phyloP scores from a whole-genome alignment of 192 early-diverging fungal genomes.

The Physocladia obscura region DNA sequence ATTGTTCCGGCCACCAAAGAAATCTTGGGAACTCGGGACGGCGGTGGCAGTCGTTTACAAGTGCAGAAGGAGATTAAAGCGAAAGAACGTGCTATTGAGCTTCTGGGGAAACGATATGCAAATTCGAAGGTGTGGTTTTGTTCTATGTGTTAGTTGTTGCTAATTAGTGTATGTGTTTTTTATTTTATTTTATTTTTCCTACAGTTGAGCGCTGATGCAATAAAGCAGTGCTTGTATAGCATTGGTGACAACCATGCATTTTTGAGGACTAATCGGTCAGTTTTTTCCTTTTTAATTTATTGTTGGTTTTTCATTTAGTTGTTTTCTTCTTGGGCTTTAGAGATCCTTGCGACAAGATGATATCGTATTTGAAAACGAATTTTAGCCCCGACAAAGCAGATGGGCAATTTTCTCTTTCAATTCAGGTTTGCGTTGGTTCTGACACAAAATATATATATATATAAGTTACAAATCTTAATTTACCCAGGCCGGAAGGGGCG shows the following conservation, averaged over 20 bases:
- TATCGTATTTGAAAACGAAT: constrained; percentile 65
- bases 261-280: constrained; percentile 60
- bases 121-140: constrained; percentile 29
- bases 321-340: constrained; percentile 35
- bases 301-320: constrained; percentile 30
- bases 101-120: constrained; percentile 78
- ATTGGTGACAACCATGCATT: constrained; percentile 98
- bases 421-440: constrained; percentile 42
- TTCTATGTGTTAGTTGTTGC: no score
- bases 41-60: constrained; percentile 34
- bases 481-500: constrained; percentile 68
- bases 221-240: constrained; percentile 86
- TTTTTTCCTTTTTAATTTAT: constrained; percentile 9
- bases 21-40: constrained; percentile 39
- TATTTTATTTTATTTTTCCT: no score
- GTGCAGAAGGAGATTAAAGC: constrained; percentile 80
- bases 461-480: no score
- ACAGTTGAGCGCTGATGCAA: constrained; percentile 36
- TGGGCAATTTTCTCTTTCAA: constrained; percentile 72
- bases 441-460: not conserved
- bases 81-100: constrained; percentile 91
- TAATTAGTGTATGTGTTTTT: no score
- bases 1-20: constrained; percentile 69
- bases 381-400: constrained; percentile 71
- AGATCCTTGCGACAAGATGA: constrained; percentile 95